Percentiles rank a stretch among this genome's conserved stretches.
These are phyloP conservation scores for Terana coerulea DNA, from an alignment of 768 basidiomycete species.

Conservation along the genomic window DNA sequence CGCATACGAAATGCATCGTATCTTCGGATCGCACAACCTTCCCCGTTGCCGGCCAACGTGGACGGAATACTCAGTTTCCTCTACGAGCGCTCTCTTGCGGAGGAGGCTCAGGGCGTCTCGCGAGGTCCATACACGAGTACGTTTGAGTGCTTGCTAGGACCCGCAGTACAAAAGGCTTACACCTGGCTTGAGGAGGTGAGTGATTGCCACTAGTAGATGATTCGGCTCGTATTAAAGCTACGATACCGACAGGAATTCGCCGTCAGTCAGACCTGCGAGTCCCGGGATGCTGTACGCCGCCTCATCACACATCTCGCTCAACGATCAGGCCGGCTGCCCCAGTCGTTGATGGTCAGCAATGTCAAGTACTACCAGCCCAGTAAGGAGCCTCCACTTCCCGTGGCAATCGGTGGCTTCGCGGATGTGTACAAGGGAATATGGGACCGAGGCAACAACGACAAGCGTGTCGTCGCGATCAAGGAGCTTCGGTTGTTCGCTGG, in stretches of 20 bases:
- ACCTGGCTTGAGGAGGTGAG: not conserved
- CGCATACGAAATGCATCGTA: not conserved
- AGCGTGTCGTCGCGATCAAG: not conserved
- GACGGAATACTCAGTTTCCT: not conserved
- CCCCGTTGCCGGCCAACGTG: not conserved
- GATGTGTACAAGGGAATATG: not conserved
- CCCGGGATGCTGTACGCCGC: not conserved
- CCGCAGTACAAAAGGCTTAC: not conserved
- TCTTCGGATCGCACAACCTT: not conserved
- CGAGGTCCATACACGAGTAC: not conserved
- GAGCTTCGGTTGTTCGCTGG: not conserved
- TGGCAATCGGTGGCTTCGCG: constrained; percentile 3
- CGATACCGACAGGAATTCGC: not conserved
- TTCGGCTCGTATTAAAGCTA: not conserved
- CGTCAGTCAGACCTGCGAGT: not conserved
- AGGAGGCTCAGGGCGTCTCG: not conserved
- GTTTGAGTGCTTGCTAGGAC: not conserved
- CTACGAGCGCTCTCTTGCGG: not conserved
- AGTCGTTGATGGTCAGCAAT: not conserved
- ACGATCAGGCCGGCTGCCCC: not conserved
- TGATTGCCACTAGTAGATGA: not conserved
- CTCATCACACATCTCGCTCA: not conserved
- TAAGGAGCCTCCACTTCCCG: not conserved
- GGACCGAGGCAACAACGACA: not conserved
- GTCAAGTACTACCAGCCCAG: not conserved